Conservation (phyloP, 75 land plant genomes). For the Cupressus sempervirens region DNA sequence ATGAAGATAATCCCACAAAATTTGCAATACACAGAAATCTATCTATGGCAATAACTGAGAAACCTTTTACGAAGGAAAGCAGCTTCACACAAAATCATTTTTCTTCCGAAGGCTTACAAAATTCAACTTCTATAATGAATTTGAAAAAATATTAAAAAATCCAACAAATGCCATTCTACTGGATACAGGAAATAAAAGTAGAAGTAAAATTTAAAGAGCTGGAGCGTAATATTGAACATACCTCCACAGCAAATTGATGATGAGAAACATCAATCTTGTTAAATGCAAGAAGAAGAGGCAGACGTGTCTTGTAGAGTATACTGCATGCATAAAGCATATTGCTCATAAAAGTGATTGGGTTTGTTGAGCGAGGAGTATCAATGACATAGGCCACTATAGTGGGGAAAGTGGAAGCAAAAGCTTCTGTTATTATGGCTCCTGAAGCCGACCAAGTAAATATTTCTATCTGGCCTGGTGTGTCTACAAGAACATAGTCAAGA, state of each 20-base stretch:
- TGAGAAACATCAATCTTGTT: constrained; percentile 94
- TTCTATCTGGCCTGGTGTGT: constrained; percentile 99
- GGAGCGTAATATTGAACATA: constrained; percentile 15
- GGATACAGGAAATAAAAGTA: not conserved
- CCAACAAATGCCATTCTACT: not conserved
- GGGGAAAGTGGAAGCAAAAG: constrained; percentile 98
- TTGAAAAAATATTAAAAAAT: not conserved
- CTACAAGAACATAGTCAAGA: constrained; percentile 95
- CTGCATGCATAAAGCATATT: constrained; percentile 99
- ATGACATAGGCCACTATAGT: constrained; percentile 88
- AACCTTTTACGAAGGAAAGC: not conserved
- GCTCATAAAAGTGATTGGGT: constrained; percentile 96
- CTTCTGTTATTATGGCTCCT: constrained; percentile 96
- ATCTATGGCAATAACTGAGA: not conserved
- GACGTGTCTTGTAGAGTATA: constrained; percentile 87
- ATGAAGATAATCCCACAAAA: not conserved
- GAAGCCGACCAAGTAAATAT: constrained; percentile 99
- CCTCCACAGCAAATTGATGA: constrained; percentile 98
- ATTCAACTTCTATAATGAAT: not conserved
- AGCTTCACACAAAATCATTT: not conserved
- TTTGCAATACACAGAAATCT: not conserved
- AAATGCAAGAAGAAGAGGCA: constrained; percentile 80
- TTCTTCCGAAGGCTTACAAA: not conserved
- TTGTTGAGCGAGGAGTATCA: constrained; percentile 95
- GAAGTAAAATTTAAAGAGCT: not conserved